Evolutionary conservation across 169 alveolate species (phyloP), one percentile per base, ranked within the genome.

Genomic region (Ichthyophthirius multifiliis): DNA sequence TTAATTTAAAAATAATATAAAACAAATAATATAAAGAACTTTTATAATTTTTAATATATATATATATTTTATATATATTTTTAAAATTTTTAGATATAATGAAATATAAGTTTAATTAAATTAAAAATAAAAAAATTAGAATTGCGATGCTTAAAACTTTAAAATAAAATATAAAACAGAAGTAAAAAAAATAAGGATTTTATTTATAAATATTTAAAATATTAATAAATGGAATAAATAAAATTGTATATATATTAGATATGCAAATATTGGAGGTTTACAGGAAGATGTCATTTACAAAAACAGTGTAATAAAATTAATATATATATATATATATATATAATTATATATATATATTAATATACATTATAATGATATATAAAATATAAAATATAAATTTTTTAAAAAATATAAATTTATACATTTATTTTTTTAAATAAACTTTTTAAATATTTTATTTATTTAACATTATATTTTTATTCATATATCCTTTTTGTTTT

Each of bases 111-210:
- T n/a, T n/a, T n/a, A n/a, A n/a, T n/a, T n/a, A n/a, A n/a, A n/a
- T n/a, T n/a, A n/a, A n/a, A n/a, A n/a, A n/a, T n/a, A n/a, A n/a
- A n/a, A n/a, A n/a, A n/a, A n/a, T n/a, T n/a, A n/a, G n/a, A n/a
- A n/a, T 67, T 67, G 77, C 23, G 77, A 67, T 18, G 64, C 77
- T n/a, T 37, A 27, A n/a, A 88, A 85, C 55, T 88, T 80, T 55
- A 88, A 85, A 73, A 79, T 88, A 13, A 88, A 88, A 74, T 74
- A 44, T 46, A 79, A 79, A 67, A 79, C 85, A 34, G 85, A 79
- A 35, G 85, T 79, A 79, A 34, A 44, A 39, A 16, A 5, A 10
- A 79, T 43, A 55, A 20, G 10, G 20, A 20, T 15, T 20, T 55
- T 1, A 55, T 4, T 55, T 15, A 0, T 27, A 55, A 55, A 55